A percentile compares a stretch with the other conserved stretches of the same genome.
These are phyloP conservation scores for Elaeis guineensis DNA, from an alignment of 176 grass and related monocot species.

Conservation along the genomic window DNA sequence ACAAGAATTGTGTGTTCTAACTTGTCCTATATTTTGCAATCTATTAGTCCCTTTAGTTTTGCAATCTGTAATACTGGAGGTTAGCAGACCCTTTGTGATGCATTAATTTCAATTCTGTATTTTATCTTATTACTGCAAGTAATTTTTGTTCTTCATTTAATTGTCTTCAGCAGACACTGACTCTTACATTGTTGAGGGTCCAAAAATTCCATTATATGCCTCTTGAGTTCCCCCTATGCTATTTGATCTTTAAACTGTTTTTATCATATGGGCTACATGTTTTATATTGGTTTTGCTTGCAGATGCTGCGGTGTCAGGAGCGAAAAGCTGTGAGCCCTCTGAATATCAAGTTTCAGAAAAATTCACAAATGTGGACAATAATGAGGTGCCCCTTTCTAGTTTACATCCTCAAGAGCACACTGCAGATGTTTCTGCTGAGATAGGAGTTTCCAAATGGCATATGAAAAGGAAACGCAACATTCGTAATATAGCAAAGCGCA, in stretches of 20 bases:
- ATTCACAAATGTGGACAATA: slow-evolving; percentile 42
- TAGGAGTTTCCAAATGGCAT: slow-evolving; percentile 78
- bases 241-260: slow-evolving; percentile 13
- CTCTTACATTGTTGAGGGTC: too few species aligned
- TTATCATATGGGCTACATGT: slow-evolving; percentile 20
- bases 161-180: too few species aligned
- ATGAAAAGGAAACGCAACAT: slow-evolving; percentile 99
- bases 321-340: slow-evolving; percentile 27
- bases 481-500: slow-evolving; percentile 49
- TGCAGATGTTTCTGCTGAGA: slow-evolving; percentile 51
- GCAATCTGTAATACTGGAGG: too few species aligned
- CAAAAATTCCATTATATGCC: too few species aligned
- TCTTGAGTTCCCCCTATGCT: neutral
- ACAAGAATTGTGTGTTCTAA: too few species aligned
- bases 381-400: slow-evolving; percentile 29
- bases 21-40: too few species aligned
- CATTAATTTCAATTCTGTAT: too few species aligned
- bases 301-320: slow-evolving; percentile 40
- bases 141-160: too few species aligned
- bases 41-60: too few species aligned
- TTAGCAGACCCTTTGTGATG: too few species aligned
- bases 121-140: too few species aligned
- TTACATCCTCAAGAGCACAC: slow-evolving; percentile 46
- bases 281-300: slow-evolving; percentile 43
- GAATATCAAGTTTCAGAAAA: slow-evolving; percentile 38